Percentiles rank a stretch among this genome's conserved stretches.
Conservation (phyloP, 208 protist species). For the Leishmania braziliensis region DNA sequence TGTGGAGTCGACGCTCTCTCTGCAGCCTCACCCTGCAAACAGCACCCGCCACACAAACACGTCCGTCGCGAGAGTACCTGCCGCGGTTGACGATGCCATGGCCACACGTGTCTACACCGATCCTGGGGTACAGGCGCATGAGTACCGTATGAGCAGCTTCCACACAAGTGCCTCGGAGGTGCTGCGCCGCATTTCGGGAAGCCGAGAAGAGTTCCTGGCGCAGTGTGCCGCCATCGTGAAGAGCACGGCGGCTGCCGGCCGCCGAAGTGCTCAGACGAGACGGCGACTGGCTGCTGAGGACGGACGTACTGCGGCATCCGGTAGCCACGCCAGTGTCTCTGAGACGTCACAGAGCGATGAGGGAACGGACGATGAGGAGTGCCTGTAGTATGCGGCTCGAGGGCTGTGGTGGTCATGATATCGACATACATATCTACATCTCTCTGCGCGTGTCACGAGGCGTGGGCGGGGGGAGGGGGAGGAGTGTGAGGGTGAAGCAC, state of each 20-base stretch:
- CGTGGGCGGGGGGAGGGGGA: background rate
- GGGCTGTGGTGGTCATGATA: background rate
- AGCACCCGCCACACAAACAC: background rate
- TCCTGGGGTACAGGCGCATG: slow-evolving; percentile 38
- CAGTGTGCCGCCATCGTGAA: slow-evolving; percentile 74
- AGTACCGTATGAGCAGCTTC: slow-evolving; percentile 63
- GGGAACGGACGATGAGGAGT: background rate
- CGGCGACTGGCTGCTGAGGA: background rate
- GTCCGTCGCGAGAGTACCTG: background rate
- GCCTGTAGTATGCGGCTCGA: background rate
- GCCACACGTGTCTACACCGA: slow-evolving; percentile 15
- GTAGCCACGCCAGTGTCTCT: background rate
- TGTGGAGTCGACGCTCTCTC: background rate
- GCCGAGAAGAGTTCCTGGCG: slow-evolving; percentile 73
- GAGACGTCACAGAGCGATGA: background rate
- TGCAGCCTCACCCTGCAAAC: background rate
- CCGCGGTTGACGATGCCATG: background rate
- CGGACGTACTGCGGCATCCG: background rate
- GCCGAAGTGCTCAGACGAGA: background rate
- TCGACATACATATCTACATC: background rate
- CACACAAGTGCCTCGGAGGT: slow-evolving; percentile 75
- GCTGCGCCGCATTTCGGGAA: slow-evolving; percentile 70
- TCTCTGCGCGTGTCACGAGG: background rate
- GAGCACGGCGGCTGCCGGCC: slow-evolving; percentile 30
- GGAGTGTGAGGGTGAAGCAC: background rate